A percentile compares a stretch with the other conserved stretches of the same genome.
Evolutionary conservation across 1,284 basidiomycete species (phyloP).

Genomic region (Salmacisia buchloeana): DNA sequence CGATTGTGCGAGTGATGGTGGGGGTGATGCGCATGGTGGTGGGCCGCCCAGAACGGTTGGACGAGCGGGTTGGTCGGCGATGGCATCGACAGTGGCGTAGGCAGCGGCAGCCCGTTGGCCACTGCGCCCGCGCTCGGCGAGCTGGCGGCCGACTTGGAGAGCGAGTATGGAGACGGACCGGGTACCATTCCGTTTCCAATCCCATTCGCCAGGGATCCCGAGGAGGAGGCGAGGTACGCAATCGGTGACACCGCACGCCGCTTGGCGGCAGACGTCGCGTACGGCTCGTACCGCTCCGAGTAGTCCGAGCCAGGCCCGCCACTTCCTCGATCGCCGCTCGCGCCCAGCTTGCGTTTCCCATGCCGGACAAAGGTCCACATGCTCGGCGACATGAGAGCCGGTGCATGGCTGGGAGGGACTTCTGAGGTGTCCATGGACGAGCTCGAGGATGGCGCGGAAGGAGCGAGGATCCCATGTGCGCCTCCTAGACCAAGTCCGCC

Average conservation of each 20-base stretch:
- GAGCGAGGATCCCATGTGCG: neutral
- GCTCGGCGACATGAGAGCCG: neutral
- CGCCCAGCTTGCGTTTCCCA: slow-evolving; percentile 23
- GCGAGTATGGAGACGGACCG: slow-evolving; percentile 16
- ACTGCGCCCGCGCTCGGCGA: neutral
- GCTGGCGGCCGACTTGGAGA: slow-evolving; percentile 7
- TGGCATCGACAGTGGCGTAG: slow-evolving; percentile 20
- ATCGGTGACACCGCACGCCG: slow-evolving; percentile 32
- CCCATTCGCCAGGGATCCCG: neutral
- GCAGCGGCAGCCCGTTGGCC: slow-evolving; percentile 9
- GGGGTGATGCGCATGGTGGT: neutral
- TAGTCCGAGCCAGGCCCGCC: too few species aligned
- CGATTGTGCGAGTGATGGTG: neutral
- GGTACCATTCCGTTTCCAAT: neutral
- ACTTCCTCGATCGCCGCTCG: slow-evolving; percentile 3
- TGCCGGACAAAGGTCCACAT: neutral
- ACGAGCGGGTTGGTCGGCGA: slow-evolving; percentile 15
- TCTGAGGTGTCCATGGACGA: neutral
- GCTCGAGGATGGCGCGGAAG: neutral
- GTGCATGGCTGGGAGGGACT: neutral
- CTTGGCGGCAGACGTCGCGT: slow-evolving; percentile 21
- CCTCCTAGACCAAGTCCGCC: neutral
- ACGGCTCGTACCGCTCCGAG: slow-evolving; percentile 30
- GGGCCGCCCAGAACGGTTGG: neutral
- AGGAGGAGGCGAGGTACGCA: slow-evolving; percentile 1